Evolutionary conservation across 2,329 filamentous ascomycete genomes (phyloP).

Genomic region (Akanthomyces muscarius): DNA sequence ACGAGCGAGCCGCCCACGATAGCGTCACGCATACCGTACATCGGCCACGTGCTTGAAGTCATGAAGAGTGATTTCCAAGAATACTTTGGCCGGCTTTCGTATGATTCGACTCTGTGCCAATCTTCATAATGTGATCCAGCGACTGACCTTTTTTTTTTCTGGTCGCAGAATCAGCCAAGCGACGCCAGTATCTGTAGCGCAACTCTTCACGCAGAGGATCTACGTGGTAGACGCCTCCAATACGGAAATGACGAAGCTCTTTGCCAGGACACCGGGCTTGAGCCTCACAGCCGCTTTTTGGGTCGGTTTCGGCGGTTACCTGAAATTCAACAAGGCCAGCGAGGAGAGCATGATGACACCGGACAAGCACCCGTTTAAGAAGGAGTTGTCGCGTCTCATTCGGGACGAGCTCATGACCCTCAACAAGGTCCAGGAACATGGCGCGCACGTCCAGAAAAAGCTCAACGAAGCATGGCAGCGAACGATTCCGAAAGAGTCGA

Average conservation of each 20-base stretch:
- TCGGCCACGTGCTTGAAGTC: constrained; percentile 7
- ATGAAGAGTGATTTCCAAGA: constrained; percentile 14
- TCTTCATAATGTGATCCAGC: background rate
- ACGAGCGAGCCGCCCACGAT: constrained; percentile 10
- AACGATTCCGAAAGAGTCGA: background rate
- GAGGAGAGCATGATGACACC: constrained; percentile 14
- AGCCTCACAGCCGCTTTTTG: constrained; percentile 13
- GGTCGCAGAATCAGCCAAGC: constrained; percentile 5
- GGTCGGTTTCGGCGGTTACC: constrained; percentile 12
- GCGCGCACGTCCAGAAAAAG: background rate
- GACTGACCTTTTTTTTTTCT: background rate
- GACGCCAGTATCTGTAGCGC: constrained; percentile 3
- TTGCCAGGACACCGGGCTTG: constrained; percentile 8
- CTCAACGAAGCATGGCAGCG: constrained; percentile 8
- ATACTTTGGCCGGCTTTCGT: constrained; percentile 14
- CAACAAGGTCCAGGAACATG: constrained; percentile 2
- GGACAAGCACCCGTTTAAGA: constrained; percentile 14
- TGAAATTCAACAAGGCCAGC: constrained; percentile 14
- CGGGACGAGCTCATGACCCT: constrained; percentile 10
- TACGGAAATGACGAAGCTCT: constrained; percentile 15
- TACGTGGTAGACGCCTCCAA: constrained; percentile 12
- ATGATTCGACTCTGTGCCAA: background rate
- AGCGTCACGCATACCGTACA: constrained; percentile 4
- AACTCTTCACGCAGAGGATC: constrained; percentile 6
- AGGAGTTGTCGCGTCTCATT: constrained; percentile 12